phyloP scores from a whole-genome alignment of 192 early-diverging fungal genomes.

The Dissophora globulifera region DNA sequence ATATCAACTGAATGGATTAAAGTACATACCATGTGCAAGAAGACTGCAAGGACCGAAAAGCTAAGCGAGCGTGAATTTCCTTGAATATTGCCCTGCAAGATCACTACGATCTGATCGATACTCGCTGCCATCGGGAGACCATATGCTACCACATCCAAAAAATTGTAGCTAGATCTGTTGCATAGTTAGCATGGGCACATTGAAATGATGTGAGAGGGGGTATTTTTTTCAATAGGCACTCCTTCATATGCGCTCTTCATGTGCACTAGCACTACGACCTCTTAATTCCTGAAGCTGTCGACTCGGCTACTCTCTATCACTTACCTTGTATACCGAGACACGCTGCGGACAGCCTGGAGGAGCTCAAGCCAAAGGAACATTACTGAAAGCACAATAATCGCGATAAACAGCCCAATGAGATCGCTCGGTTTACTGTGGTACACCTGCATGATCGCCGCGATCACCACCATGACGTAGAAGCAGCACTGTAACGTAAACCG shows the following conservation, averaged over 20 bases:
- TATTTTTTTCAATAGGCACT: too few species aligned
- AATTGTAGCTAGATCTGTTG: conserved; percentile 11
- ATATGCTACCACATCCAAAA: conserved; percentile 9
- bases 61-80: conserved; percentile 3
- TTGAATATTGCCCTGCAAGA: background rate
- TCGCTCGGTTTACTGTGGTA: background rate
- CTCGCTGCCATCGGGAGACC: conserved; percentile 9
- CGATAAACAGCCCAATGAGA: conserved; percentile 14
- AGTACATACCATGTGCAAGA: conserved; percentile 16
- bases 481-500: background rate
- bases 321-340: conserved; percentile 10
- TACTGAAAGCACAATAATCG: conserved; percentile 6
- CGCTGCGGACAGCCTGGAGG: conserved; percentile 7
- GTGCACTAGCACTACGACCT: too few species aligned
- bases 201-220: background rate
- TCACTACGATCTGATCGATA: conserved; percentile 16
- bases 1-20: too few species aligned
- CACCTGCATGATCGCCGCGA: conserved; percentile 12
- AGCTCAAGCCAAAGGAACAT: conserved; percentile 19
- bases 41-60: conserved; percentile 20
- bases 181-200: too few species aligned
- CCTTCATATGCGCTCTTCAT: background rate
- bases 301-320: too few species aligned
- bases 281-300: too few species aligned
- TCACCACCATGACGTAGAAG: conserved; percentile 13